Evolutionary conservation across 257 asterid genomes (phyloP).

Genomic region (Craterostigma plantagineum): DNA sequence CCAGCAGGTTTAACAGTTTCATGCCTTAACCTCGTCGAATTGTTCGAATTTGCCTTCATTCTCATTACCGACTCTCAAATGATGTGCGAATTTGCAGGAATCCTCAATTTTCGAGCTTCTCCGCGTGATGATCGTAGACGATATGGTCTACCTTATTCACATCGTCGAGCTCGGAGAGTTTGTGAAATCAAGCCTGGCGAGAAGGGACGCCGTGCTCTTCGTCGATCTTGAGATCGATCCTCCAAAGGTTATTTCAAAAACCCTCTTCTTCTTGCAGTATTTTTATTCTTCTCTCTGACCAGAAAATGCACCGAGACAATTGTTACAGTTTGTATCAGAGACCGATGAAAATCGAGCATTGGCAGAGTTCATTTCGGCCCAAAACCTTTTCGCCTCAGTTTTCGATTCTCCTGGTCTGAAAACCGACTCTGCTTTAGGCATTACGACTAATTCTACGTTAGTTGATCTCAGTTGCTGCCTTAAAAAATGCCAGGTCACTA

Average conservation of each 20-base stretch:
- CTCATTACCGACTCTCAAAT: not conserved
- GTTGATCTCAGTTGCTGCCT: conserved; percentile 63
- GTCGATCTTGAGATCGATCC: conserved; percentile 68
- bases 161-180: conserved; percentile 27
- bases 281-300: not conserved
- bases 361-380: conserved; percentile 42
- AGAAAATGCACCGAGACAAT: conserved; percentile 4
- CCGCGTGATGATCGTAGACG: conserved; percentile 60
- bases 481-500: conserved; percentile 45
- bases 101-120: conserved; percentile 32
- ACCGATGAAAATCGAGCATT: conserved; percentile 20
- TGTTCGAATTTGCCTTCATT: not conserved
- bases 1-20: conserved; percentile 24
- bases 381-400: conserved; percentile 31
- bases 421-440: conserved; percentile 15
- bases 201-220: conserved; percentile 20
- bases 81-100: conserved; percentile 31
- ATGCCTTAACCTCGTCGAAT: not conserved
- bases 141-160: conserved; percentile 63
- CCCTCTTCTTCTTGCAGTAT: not conserved
- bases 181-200: conserved; percentile 25
- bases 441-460: conserved; percentile 13
- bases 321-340: conserved; percentile 26
- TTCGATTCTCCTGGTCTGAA: conserved; percentile 18
- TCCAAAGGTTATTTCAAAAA: conserved; percentile 35